Percentiles rank a stretch among this genome's conserved stretches.
phyloP scores from a whole-genome alignment of 2,329 filamentous ascomycete genomes.

The Colletotrichum zoysiae region DNA sequence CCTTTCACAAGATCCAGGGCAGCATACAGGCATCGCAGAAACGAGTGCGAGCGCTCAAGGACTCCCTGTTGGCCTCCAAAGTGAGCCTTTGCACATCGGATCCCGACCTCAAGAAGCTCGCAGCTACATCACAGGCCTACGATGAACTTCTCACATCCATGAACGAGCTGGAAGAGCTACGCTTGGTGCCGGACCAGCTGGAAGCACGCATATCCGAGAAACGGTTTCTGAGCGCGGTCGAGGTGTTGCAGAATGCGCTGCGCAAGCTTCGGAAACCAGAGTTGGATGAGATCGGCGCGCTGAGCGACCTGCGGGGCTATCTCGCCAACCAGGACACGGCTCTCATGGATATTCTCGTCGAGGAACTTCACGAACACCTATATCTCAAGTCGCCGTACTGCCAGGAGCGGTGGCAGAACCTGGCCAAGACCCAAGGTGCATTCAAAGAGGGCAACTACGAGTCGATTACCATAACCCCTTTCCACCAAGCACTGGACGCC shows the following conservation, averaged over 20 bases:
- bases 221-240: constrained; percentile 91
- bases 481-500: constrained; percentile 70
- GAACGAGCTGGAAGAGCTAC: constrained; percentile 86
- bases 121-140: constrained; percentile 88
- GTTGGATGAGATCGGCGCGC: constrained; percentile 89
- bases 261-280: constrained; percentile 87
- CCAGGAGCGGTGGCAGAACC: constrained; percentile 92
- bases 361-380: constrained; percentile 95
- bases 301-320: constrained; percentile 88
- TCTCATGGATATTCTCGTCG: constrained; percentile 94
- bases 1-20: constrained; percentile 97
- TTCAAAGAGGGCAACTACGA: constrained; percentile 63
- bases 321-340: constrained; percentile 93
- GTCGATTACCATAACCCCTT: constrained; percentile 61
- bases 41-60: constrained; percentile 84
- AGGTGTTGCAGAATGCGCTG: constrained; percentile 88
- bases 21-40: constrained; percentile 92
- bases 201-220: constrained; percentile 97
- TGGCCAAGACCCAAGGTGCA: constrained; percentile 75
- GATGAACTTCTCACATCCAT: constrained; percentile 89
- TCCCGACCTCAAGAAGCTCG: constrained; percentile 90
- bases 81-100: constrained; percentile 85
- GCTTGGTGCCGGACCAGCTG: constrained; percentile 89
- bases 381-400: constrained; percentile 99
- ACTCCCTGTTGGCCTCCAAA: constrained; percentile 85